A percentile compares a stretch with the other conserved stretches of the same genome.
Conservation (phyloP, 2,329 filamentous ascomycete genomes). For the Xylariaceae sp. region DNA sequence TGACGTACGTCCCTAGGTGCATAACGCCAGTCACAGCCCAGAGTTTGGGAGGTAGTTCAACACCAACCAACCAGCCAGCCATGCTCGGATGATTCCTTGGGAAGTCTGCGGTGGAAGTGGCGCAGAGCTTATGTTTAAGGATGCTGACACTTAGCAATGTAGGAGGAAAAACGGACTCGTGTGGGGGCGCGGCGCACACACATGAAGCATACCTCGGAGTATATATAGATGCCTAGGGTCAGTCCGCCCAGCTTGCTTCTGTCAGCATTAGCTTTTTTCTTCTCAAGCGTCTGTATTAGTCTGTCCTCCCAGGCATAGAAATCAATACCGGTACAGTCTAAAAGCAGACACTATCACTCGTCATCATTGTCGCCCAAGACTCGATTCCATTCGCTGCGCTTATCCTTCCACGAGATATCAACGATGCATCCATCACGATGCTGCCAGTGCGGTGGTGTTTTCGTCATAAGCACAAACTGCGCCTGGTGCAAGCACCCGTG, state of each 20-base stretch:
- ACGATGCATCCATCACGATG: conserved; percentile 39
- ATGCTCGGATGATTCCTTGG: conserved; percentile 5
- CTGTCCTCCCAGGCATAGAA: not conserved
- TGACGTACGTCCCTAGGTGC: conserved; percentile 8
- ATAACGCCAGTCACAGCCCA: conserved; percentile 10
- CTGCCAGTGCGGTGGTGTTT: conserved; percentile 41
- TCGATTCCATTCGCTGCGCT: too few species aligned
- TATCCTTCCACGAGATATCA: conserved; percentile 2
- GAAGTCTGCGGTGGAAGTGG: conserved; percentile 7
- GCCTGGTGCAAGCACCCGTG: conserved; percentile 42
- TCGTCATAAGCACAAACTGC: conserved; percentile 41
- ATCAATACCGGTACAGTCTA: too few species aligned
- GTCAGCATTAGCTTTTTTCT: not conserved
- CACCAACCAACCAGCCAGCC: conserved; percentile 19
- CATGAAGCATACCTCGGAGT: conserved; percentile 8
- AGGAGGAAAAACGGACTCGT: conserved; percentile 8
- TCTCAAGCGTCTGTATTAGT: not conserved
- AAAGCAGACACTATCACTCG: too few species aligned
- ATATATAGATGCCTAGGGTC: conserved; percentile 3
- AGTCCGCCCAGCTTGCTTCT: conserved; percentile 4
- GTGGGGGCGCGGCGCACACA: conserved; percentile 18
- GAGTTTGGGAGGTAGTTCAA: conserved; percentile 8
- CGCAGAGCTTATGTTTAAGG: conserved; percentile 8
- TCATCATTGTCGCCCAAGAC: not conserved
- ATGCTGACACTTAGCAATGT: conserved; percentile 22